A percentile compares a stretch with the other conserved stretches of the same genome.
These are phyloP conservation scores for Trichosporon sp. DNA, from an alignment of 1,284 basidiomycete species.

Conservation along the genomic window DNA sequence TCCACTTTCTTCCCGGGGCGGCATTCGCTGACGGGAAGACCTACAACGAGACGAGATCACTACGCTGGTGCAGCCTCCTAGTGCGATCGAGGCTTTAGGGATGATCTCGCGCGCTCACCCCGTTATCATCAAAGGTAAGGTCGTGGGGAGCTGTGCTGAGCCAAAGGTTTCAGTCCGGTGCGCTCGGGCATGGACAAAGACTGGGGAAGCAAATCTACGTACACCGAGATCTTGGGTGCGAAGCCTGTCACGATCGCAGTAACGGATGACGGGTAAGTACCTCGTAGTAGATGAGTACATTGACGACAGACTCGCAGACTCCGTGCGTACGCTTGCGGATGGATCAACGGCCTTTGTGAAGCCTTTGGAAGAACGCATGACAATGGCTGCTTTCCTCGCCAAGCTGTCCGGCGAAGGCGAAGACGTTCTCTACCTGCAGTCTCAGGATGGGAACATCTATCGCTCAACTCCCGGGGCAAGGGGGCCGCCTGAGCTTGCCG, in stretches of 20 bases:
- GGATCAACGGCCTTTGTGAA: slow-evolving; percentile 68
- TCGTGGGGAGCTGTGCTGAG: neutral
- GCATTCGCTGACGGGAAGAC: neutral
- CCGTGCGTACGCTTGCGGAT: slow-evolving; percentile 55
- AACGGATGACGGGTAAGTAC: slow-evolving; percentile 75
- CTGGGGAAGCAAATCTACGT: slow-evolving; percentile 25
- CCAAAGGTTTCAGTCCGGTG: slow-evolving; percentile 38
- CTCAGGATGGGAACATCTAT: slow-evolving; percentile 83
- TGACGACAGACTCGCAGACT: slow-evolving; percentile 63
- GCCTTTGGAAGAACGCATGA: slow-evolving; percentile 63
- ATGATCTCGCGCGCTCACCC: slow-evolving; percentile 70
- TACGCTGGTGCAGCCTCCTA: slow-evolving; percentile 56
- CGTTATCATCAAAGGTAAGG: slow-evolving; percentile 63
- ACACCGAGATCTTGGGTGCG: slow-evolving; percentile 54
- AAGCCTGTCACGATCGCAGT: slow-evolving; percentile 64
- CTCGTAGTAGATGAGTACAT: neutral
- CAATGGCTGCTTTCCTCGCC: slow-evolving; percentile 57
- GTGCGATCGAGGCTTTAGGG: slow-evolving; percentile 65
- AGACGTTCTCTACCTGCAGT: slow-evolving; percentile 74
- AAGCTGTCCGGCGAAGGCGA: slow-evolving; percentile 3
- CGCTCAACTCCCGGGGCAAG: slow-evolving; percentile 24
- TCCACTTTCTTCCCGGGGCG: no score
- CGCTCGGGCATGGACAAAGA: slow-evolving; percentile 5
- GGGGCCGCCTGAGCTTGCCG: slow-evolving; percentile 57
- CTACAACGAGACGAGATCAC: neutral